Evolutionary conservation across 768 basidiomycete genomes (phyloP).

Genomic region (Xerocomellus dryophilus): DNA sequence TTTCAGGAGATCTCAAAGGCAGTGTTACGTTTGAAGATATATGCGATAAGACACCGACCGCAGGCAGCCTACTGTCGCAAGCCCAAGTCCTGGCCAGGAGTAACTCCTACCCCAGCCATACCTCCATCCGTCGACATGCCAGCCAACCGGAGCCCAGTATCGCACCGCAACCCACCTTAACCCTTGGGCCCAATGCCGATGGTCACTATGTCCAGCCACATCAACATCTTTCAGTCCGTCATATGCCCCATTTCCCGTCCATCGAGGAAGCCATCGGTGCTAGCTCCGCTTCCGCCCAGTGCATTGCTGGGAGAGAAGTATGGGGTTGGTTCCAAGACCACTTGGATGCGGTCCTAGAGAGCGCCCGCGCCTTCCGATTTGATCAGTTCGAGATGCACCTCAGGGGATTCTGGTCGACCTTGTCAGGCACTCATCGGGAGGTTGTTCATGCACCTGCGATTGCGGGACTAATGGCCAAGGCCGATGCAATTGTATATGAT

Average conservation of each 20-base stretch:
- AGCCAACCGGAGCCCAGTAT: conserved; percentile 56
- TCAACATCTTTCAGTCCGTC: conserved; percentile 63
- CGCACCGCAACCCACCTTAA: conserved; percentile 55
- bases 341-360: conserved; percentile 77
- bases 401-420: conserved; percentile 78
- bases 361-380: conserved; percentile 72
- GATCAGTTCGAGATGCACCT: conserved; percentile 89
- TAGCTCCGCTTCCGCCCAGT: conserved; percentile 71
- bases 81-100: conserved; percentile 63
- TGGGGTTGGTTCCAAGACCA: conserved; percentile 95
- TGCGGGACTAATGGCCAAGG: conserved; percentile 84
- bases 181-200: conserved; percentile 44
- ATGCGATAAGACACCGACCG: conserved; percentile 85
- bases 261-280: conserved; percentile 82
- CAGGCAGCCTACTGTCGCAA: conserved; percentile 70
- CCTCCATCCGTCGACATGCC: conserved; percentile 71
- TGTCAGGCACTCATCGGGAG: conserved; percentile 75
- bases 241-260: conserved; percentile 76
- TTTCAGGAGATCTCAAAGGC: conserved; percentile 62
- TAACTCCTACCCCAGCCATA: conserved; percentile 60
- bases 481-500: conserved; percentile 88
- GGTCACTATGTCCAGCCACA: conserved; percentile 48
- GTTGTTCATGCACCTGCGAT: conserved; percentile 87
- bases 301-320: conserved; percentile 77
- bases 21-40: conserved; percentile 58